These are phyloP conservation scores for Globisporangium sylvaticum DNA, from an alignment of 352 stramenopile species.

Conservation along the genomic window DNA sequence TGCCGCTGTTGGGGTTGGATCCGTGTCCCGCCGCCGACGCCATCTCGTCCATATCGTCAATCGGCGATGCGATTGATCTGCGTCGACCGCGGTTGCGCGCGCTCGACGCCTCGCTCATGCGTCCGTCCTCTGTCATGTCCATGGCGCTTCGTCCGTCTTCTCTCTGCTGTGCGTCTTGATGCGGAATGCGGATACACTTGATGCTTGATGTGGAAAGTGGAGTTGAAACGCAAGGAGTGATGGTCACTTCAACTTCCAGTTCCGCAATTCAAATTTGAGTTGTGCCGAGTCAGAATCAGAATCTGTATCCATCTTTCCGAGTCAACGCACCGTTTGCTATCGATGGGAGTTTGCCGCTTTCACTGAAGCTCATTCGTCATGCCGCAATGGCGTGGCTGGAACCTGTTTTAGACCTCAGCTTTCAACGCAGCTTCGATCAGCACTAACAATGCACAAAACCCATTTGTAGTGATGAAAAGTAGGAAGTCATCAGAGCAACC, in stretches of 20 bases:
- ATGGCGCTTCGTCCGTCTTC: neutral
- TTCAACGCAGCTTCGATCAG: too few species aligned
- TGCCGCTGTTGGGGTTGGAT: conserved; percentile 9
- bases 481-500: too few species aligned
- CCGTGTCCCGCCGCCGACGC: conserved; percentile 14
- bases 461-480: too few species aligned
- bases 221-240: conserved; percentile 25
- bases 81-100: conserved; percentile 37
- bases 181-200: conserved; percentile 13
- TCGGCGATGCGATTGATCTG: conserved; percentile 22
- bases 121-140: conserved; percentile 51
- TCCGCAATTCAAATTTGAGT: conserved; percentile 27
- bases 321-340: too few species aligned
- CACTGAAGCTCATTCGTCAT: too few species aligned
- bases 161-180: neutral
- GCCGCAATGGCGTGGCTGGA: too few species aligned
- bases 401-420: too few species aligned
- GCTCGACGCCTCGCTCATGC: conserved; percentile 77
- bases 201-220: neutral
- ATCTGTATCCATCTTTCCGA: neutral
- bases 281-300: neutral
- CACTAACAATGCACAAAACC: too few species aligned
- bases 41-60: conserved; percentile 49
- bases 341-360: too few species aligned
- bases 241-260: conserved; percentile 43